Base-by-base conservation (phyloP, 2,329 filamentous ascomycete genomes). In the Metarhizium brunneum region DNA sequence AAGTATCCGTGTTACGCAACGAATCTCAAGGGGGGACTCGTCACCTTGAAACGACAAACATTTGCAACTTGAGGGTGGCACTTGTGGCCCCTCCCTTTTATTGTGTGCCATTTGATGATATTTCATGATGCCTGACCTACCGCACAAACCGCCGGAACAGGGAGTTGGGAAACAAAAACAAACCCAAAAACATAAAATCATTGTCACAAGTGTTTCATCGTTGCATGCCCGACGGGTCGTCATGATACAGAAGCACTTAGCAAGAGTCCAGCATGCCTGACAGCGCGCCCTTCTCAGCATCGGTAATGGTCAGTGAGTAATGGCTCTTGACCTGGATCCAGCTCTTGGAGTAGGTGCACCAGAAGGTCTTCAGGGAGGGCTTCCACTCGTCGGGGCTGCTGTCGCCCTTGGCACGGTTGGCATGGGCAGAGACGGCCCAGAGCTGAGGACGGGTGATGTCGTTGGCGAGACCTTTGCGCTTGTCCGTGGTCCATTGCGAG, bases 251-350 rank as follows among this genome's bases (percentile, higher is more conserved):
- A 16, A 6, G 20, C 8, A 11, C 16, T 57, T 60, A 71, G 56
- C 69, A 72, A 7, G 56, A 62, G 55, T 64, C 60, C 47, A 72
- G 61, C 66, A 72, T 71, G 51, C 70, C 74, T 1, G 72, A 73
- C 59, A 92, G 70, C 0, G 87, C 86, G 16, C 71, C 71, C 77
- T 89, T 90, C 78, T 95, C 89, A 0, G 81, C 82, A 50, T 75
- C 76, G 1, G 86, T 92, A 58, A 94, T 74, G 16, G 80, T 86
- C 61, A 95, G 71, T 1, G 67, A 68, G 68, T 87, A 94, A 63
- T 83, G 81, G 63, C 77, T 81, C 82, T 94, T 95, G 62, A 95
- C 88, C 65, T 83, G 79, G 45, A 92, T 78, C 85, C 86, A 95
- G 66, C 85, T 83, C 66, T 81, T 78, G 14, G 88, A 86, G 65